Conservation (phyloP, 257 asterid species). For the Fraxinus americana region DNA sequence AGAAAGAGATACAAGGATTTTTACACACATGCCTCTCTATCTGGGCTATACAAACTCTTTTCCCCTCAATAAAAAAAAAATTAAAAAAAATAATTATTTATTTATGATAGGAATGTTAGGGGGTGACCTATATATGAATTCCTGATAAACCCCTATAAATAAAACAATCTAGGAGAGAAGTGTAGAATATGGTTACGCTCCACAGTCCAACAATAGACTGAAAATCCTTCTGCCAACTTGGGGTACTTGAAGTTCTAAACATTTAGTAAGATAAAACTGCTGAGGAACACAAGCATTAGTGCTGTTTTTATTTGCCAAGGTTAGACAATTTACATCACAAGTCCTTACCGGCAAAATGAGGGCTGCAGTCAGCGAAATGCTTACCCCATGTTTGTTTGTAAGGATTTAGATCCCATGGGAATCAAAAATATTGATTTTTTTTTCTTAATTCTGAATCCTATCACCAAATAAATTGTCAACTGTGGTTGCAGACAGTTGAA, state of each 20-base stretch:
- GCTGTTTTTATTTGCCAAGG: background rate
- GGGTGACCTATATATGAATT: background rate
- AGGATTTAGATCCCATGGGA: background rate
- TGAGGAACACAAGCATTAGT: background rate
- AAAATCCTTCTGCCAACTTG: background rate
- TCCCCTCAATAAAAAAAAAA: background rate
- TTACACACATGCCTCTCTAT: background rate
- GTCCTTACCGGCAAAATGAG: background rate
- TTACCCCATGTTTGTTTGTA: background rate
- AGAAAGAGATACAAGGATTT: background rate
- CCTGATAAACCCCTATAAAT: background rate
- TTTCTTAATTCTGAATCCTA: background rate
- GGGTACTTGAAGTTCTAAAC: background rate
- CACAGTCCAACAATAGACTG: background rate
- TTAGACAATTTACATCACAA: background rate
- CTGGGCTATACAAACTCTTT: background rate
- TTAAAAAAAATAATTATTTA: no score
- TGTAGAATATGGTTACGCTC: background rate
- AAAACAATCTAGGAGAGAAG: background rate
- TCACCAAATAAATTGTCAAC: background rate
- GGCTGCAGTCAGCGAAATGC: background rate
- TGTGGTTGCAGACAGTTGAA: constrained; percentile 73
- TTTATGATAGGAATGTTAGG: background rate
- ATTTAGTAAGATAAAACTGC: background rate
- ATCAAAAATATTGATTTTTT: no score